Conservation (phyloP, 768 basidiomycete species). For the Fomitopsis pulvina region DNA sequence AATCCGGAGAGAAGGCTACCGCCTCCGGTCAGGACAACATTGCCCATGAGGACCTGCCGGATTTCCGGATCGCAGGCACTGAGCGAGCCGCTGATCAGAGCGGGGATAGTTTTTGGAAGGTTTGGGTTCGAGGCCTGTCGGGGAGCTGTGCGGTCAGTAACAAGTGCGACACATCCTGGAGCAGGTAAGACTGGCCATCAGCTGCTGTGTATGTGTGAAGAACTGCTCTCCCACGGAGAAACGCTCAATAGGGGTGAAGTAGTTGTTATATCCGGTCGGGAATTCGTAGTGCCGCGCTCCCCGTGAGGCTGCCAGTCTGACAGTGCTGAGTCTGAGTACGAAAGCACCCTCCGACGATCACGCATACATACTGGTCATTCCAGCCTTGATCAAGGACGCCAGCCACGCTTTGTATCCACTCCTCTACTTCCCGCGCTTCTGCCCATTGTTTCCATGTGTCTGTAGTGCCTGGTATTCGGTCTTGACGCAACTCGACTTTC, state of each 20-base stretch:
- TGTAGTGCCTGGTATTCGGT: constrained; percentile 66
- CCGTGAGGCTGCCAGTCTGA: constrained; percentile 51
- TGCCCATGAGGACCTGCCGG: constrained; percentile 82
- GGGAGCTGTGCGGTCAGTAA: neutral
- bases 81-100: constrained; percentile 72
- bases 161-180: neutral
- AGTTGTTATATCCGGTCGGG: constrained; percentile 84
- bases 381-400: constrained; percentile 83
- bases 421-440: constrained; percentile 78
- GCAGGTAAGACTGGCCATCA: constrained; percentile 17
- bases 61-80: constrained; percentile 87
- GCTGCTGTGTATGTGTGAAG: constrained; percentile 59
- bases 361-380: constrained; percentile 70
- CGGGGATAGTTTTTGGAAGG: constrained; percentile 68
- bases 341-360: neutral
- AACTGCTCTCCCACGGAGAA: constrained; percentile 84
- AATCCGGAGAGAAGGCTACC: constrained; percentile 85
- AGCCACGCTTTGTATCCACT: constrained; percentile 87
- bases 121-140: constrained; percentile 50
- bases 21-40: constrained; percentile 95
- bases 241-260: constrained; percentile 70
- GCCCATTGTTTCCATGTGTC: constrained; percentile 79
- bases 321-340: neutral
- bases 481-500: constrained; percentile 65
- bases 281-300: constrained; percentile 82